phyloP scores from a whole-genome alignment of 78 protist genomes.

The Diacronema lutheri region DNA sequence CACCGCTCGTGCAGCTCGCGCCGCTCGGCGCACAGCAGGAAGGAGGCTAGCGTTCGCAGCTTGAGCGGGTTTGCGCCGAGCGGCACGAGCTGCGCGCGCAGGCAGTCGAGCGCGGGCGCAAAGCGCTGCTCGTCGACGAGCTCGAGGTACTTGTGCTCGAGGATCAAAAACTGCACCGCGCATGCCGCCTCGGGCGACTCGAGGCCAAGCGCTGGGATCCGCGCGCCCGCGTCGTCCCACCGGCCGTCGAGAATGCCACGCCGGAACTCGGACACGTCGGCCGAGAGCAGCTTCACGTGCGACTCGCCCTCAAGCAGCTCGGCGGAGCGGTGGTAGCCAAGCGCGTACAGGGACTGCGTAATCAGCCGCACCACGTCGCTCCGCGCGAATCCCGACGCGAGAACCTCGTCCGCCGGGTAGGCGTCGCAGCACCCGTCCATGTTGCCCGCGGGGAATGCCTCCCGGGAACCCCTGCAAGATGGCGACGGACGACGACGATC shows the following conservation, averaged over 20 bases:
- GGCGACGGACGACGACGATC: too few relatives aligned
- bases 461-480: too few relatives aligned
- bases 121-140: constrained; percentile 40
- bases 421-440: too few relatives aligned
- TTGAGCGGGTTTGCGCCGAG: background rate
- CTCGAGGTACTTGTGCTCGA: constrained; percentile 66
- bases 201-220: background rate
- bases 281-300: background rate
- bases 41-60: background rate
- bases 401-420: too few relatives aligned
- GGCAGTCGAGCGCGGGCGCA: constrained; percentile 43
- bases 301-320: background rate
- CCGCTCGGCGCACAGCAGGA: constrained; percentile 40
- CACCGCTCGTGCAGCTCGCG: constrained; percentile 30
- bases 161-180: constrained; percentile 16
- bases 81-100: constrained; percentile 59
- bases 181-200: background rate
- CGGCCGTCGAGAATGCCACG: background rate
- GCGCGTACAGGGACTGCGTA: too few relatives aligned
- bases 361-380: too few relatives aligned
- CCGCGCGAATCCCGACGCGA: too few relatives aligned
- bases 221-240: background rate
- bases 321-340: background rate
- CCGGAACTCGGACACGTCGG: background rate
- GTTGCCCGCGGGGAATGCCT: too few relatives aligned